phyloP scores from a whole-genome alignment of 257 asterid species.

The Jacaranda mimosifolia region DNA sequence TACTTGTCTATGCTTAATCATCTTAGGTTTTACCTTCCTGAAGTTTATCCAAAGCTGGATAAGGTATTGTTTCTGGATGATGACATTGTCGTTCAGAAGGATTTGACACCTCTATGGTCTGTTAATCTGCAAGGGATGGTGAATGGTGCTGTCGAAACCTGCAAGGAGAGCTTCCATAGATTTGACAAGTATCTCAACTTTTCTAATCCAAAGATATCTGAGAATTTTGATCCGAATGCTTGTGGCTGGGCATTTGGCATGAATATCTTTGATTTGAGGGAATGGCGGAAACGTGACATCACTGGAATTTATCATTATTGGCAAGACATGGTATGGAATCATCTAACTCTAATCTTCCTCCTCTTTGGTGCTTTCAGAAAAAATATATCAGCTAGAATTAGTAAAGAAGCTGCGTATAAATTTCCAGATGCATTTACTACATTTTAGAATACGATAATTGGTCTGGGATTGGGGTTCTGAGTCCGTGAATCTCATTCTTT shows the following conservation, averaged over 20 bases:
- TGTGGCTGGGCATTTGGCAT: constrained; percentile 99
- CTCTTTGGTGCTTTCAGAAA: constrained; percentile 12
- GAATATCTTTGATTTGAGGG: constrained; percentile 87
- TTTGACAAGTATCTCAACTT: constrained; percentile 92
- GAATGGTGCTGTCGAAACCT: constrained; percentile 94
- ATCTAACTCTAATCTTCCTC: constrained; percentile 24
- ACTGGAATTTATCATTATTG: constrained; percentile 94
- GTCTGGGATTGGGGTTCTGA: too few species aligned
- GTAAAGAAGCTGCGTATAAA: not conserved
- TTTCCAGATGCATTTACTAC: not conserved
- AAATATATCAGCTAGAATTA: constrained; percentile 1
- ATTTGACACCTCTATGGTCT: constrained; percentile 89
- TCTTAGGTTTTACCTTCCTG: constrained; percentile 94
- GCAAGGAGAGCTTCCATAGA: constrained; percentile 97
- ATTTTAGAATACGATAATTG: not conserved
- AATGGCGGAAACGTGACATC: constrained; percentile 88
- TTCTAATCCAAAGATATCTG: constrained; percentile 84
- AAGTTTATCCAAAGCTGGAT: constrained; percentile 87
- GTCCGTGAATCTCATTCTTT: too few species aligned
- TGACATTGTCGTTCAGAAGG: constrained; percentile 95
- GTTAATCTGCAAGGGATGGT: constrained; percentile 89
- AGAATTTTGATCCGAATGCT: constrained; percentile 83
- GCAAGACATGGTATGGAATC: constrained; percentile 75
- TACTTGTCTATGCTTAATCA: constrained; percentile 96
- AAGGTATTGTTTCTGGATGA: constrained; percentile 91